A percentile compares a stretch with the other conserved stretches of the same genome.
Evolutionary conservation across 805 yeast species (phyloP).

Genomic region (Candida multigemmis): DNA sequence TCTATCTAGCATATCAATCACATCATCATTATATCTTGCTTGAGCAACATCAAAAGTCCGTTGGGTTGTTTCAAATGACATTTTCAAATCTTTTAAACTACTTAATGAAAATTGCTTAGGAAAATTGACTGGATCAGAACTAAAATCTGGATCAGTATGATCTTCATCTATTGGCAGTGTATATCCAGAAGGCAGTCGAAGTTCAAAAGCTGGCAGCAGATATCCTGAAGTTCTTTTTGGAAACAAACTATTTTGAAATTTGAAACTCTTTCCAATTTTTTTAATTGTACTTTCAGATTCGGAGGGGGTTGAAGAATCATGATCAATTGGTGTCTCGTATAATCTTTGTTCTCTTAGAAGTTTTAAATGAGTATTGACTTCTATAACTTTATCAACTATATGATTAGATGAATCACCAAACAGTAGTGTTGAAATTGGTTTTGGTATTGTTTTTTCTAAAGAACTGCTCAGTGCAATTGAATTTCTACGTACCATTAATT

Average conservation of each 20-base stretch:
- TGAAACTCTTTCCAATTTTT: conserved; percentile 10
- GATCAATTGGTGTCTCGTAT: not conserved
- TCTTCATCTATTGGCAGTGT: too few species aligned
- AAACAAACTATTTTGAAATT: conserved; percentile 11
- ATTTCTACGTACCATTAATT: too few species aligned
- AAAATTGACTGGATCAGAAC: conserved; percentile 6
- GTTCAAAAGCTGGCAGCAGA: not conserved
- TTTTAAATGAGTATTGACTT: conserved; percentile 4
- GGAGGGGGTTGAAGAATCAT: not conserved
- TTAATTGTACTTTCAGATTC: conserved; percentile 7
- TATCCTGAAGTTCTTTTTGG: not conserved
- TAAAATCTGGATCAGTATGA: conserved; percentile 1
- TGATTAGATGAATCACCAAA: conserved; percentile 3
- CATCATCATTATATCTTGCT: conserved; percentile 10
- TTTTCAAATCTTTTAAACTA: conserved; percentile 22
- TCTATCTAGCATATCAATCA: not conserved
- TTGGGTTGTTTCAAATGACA: conserved; percentile 22
- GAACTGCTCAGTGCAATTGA: too few species aligned
- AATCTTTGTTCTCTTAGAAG: not conserved
- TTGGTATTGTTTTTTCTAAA: too few species aligned
- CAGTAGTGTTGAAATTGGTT: conserved; percentile 9
- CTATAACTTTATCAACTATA: conserved; percentile 7
- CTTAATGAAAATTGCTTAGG: conserved; percentile 25
- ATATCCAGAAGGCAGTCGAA: too few species aligned
- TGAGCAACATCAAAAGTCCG: conserved; percentile 14